Percentiles rank a stretch among this genome's conserved stretches.
These are phyloP conservation scores for Pyricularia pennisetigena DNA, from an alignment of 2,329 filamentous ascomycete genomes.

Conservation along the genomic window DNA sequence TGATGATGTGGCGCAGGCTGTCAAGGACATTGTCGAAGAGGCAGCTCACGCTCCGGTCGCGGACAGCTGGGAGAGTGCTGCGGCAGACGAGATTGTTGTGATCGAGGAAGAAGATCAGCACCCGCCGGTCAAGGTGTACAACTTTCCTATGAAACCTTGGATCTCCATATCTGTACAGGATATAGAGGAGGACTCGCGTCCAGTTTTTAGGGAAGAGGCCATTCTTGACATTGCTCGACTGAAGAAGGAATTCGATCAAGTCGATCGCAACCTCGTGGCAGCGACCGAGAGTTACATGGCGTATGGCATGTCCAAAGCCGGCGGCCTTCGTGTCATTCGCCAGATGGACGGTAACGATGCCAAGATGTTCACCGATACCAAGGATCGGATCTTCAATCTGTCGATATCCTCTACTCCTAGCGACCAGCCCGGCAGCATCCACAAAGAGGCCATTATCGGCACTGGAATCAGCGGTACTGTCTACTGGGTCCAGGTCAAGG, in stretches of 20 bases:
- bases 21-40: conserved; percentile 41
- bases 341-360: conserved; percentile 89
- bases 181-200: conserved; percentile 38
- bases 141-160: conserved; percentile 95
- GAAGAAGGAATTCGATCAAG: conserved; percentile 96
- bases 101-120: conserved; percentile 53
- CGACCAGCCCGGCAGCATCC: conserved; percentile 40
- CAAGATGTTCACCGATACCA: conserved; percentile 82
- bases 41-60: conserved; percentile 52
- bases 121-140: conserved; percentile 69
- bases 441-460: conserved; percentile 76
- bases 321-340: conserved; percentile 84
- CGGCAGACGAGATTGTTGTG: conserved; percentile 55
- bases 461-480: conserved; percentile 92
- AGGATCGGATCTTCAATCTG: conserved; percentile 93
- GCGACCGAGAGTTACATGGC: conserved; percentile 87
- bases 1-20: conserved; percentile 40
- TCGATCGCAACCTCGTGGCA: conserved; percentile 86
- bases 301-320: conserved; percentile 88
- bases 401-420: conserved; percentile 63
- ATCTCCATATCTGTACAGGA: conserved; percentile 73
- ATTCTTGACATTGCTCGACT: conserved; percentile 89
- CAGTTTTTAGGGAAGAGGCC: conserved; percentile 64
- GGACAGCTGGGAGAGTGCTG: conserved; percentile 89
- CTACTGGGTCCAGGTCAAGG: conserved; percentile 84